These are phyloP conservation scores for Cardamine chenopodiifolia DNA, from an alignment of 345 rosid genomes.

Conservation along the genomic window DNA sequence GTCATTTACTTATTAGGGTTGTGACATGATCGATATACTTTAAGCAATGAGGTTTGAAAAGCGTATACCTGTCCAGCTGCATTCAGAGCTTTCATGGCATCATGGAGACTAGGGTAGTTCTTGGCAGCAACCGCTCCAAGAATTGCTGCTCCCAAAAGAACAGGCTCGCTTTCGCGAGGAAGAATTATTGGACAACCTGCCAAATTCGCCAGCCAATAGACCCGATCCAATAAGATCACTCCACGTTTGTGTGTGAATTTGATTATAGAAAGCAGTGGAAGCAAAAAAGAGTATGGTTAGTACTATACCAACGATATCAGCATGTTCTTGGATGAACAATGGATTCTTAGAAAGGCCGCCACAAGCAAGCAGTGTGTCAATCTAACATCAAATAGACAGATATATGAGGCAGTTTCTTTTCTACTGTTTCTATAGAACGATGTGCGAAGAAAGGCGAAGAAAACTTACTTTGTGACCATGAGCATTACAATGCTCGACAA, in stretches of 20 bases:
- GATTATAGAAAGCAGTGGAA: background rate
- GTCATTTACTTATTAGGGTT: background rate
- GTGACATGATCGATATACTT: background rate
- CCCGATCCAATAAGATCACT: background rate
- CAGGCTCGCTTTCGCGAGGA: constrained; percentile 88
- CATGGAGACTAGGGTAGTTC: constrained; percentile 61
- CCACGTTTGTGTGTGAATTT: background rate
- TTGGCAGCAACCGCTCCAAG: constrained; percentile 90
- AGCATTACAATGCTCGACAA: constrained; percentile 86
- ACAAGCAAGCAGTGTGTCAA: constrained; percentile 81
- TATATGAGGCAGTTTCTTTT: background rate
- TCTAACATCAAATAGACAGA: constrained; percentile 50
- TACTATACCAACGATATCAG: constrained; percentile 71
- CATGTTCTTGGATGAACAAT: constrained; percentile 82
- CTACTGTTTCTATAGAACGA: background rate
- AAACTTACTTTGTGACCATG: constrained; percentile 83
- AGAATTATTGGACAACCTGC: constrained; percentile 87
- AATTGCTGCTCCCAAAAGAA: constrained; percentile 91
- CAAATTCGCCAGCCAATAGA: constrained; percentile 12
- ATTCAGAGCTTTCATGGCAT: constrained; percentile 86
- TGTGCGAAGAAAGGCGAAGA: background rate
- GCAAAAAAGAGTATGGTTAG: background rate
- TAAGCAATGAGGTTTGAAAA: background rate
- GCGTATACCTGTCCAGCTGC: constrained; percentile 80
- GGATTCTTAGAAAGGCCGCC: constrained; percentile 86